Base-by-base conservation (phyloP, 495 filamentous ascomycete genomes). In the Sphaerosporella brunnea region DNA sequence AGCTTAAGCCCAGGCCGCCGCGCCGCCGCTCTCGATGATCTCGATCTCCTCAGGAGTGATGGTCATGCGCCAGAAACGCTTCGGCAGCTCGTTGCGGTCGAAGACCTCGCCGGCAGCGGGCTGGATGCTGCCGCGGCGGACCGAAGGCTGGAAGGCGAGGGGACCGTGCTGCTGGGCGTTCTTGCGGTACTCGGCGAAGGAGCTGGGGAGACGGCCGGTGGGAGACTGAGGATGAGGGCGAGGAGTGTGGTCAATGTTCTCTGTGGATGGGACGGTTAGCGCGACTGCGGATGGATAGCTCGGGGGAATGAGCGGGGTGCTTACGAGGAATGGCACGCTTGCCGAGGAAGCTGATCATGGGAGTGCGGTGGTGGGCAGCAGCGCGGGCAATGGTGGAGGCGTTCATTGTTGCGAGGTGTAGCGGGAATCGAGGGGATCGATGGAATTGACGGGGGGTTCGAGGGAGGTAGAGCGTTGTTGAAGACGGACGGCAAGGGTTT, bases 131-230 rank as follows among this genome's bases (percentile, higher is more conserved):
- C 85, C 85, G 15, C 93, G 71, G 60, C 62, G 64, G 61, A 56
- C 53, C 61, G 69, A 64, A 54, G 66, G 68, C 54, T 73, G 70
- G 52, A 72, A 72, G 49, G 64, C 70, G 39, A 96, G 76, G 8
- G 90, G 90, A 18, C 90, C 90, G 64, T 94, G 87, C 62, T 94
- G 88, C 64, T 85, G 81, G 21, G 88, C 92, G 65, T 84, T 84
- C 62, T 79, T 74, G 58, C 90, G 79, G 74, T 97, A 97, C 55
- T 76, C 68, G 51, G 84, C 84, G 70, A 97, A 97, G 36, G 80
- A 80, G 39, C 58, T 49, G 2, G 70, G 59, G 19, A 66, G 70
- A 0, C 63, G 58, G 46, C 67, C 58, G 51, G 66, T 59, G 16
- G 70, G 60, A 41, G 72, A 63, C 37, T 66, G 63, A 1, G 75